Conservation (phyloP, 2,329 filamentous ascomycete genomes). For the Chrysoporthe puriensis region DNA sequence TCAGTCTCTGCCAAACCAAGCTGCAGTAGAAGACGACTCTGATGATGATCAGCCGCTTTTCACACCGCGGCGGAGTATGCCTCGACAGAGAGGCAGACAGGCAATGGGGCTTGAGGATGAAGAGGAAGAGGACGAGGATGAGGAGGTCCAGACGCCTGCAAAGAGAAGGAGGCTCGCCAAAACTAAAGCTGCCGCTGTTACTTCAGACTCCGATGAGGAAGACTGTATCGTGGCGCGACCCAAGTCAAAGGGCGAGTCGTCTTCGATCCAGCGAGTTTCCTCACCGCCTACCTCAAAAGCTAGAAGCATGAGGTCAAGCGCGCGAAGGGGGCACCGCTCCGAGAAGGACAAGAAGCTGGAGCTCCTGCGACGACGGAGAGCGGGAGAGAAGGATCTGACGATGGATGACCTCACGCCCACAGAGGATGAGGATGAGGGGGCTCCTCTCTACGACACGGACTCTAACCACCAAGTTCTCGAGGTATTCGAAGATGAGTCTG, state of each 20-base stretch:
- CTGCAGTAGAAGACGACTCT: constrained; percentile 22
- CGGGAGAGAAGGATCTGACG: constrained; percentile 43
- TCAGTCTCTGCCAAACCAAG: constrained; percentile 24
- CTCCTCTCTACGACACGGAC: constrained; percentile 41
- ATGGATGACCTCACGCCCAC: constrained; percentile 36
- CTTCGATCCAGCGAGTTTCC: background rate
- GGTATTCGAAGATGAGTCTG: constrained; percentile 41
- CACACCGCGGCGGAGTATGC: constrained; percentile 24
- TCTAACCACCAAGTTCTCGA: constrained; percentile 37
- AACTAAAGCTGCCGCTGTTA: constrained; percentile 15
- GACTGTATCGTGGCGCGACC: constrained; percentile 1
- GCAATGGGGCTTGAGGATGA: constrained; percentile 11
- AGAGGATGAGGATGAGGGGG: constrained; percentile 53
- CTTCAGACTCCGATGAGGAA: constrained; percentile 5
- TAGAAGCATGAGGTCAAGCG: constrained; percentile 23
- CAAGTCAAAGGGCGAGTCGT: constrained; percentile 6
- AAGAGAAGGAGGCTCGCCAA: constrained; percentile 36
- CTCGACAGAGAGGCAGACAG: constrained; percentile 8
- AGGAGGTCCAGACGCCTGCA: constrained; percentile 33
- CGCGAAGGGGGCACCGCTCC: constrained; percentile 38
- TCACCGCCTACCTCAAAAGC: constrained; percentile 15
- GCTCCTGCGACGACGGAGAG: constrained; percentile 42
- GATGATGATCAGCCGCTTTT: constrained; percentile 22
- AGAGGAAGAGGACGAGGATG: constrained; percentile 23
- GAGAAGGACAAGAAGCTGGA: constrained; percentile 47